Percentiles rank a stretch among this genome's conserved stretches.
Evolutionary conservation across 2,329 filamentous ascomycete species (phyloP).

Genomic region (Nigrospora oryzae): DNA sequence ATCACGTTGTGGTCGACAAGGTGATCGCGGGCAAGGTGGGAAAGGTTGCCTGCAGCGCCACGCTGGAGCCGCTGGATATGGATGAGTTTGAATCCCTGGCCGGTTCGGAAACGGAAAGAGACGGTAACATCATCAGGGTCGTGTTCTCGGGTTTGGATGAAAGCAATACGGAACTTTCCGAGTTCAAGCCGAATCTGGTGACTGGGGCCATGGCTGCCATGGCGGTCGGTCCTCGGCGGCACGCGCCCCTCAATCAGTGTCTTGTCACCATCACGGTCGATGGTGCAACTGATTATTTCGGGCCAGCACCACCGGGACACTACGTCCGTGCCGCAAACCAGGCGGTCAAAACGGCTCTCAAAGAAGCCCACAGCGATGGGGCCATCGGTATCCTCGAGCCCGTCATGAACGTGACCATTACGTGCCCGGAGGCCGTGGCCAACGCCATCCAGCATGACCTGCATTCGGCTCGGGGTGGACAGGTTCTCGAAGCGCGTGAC

Average conservation of each 20-base stretch:
- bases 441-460: constrained; percentile 79
- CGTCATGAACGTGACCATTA: constrained; percentile 84
- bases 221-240: constrained; percentile 73
- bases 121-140: constrained; percentile 63
- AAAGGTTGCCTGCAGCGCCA: constrained; percentile 66
- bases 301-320: constrained; percentile 57
- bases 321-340: constrained; percentile 52
- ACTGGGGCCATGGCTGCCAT: constrained; percentile 80
- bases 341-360: constrained; percentile 63
- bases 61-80: constrained; percentile 52
- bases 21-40: constrained; percentile 72
- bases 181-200: constrained; percentile 52
- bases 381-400: constrained; percentile 75
- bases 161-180: constrained; percentile 39
- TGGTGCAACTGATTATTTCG: constrained; percentile 54
- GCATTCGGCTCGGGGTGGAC: constrained; percentile 64
- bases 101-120: constrained; percentile 40
- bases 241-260: constrained; percentile 72
- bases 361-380: constrained; percentile 44
- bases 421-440: constrained; percentile 72
- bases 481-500: constrained; percentile 62
- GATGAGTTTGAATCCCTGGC: constrained; percentile 26
- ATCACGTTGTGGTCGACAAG: constrained; percentile 63
- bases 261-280: constrained; percentile 64
- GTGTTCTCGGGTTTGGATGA: constrained; percentile 29